phyloP scores from a whole-genome alignment of 1,284 basidiomycete genomes.

The Rhodotorula sp. region DNA sequence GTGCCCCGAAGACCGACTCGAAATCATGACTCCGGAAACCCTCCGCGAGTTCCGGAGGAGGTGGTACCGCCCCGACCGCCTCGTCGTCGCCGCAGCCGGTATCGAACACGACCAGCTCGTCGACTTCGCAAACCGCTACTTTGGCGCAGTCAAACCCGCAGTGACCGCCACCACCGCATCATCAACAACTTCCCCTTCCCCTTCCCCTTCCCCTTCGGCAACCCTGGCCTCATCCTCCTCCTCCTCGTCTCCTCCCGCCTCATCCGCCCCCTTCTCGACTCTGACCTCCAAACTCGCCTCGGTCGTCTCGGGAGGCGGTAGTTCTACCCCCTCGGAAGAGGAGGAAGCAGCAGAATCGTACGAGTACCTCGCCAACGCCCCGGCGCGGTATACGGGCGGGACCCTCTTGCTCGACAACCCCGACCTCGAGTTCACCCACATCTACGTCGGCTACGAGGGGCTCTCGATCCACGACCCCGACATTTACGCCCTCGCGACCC shows the following conservation, averaged over 20 bases:
- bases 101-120: conserved; percentile 87
- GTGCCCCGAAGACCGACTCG: conserved; percentile 81
- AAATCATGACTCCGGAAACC: conserved; percentile 64
- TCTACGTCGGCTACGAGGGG: conserved; percentile 91
- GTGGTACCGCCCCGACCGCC: conserved; percentile 90
- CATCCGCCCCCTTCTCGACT: not conserved
- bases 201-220: not conserved
- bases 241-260: conserved; percentile 45
- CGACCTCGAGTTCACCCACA: conserved; percentile 80
- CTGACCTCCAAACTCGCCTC: conserved; percentile 64
- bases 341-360: conserved; percentile 45
- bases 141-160: conserved; percentile 63
- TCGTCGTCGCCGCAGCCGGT: conserved; percentile 91
- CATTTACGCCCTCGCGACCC: conserved; percentile 89
- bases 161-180: conserved; percentile 54
- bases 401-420: conserved; percentile 62
- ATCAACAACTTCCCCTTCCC: not conserved
- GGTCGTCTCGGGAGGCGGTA: conserved; percentile 52
- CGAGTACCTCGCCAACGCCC: conserved; percentile 51
- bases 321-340: conserved; percentile 57
- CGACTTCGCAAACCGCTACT: conserved; percentile 76
- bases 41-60: conserved; percentile 69
- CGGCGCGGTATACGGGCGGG: conserved; percentile 82
- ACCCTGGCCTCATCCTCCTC: conserved; percentile 16
- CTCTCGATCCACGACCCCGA: conserved; percentile 89